Evolutionary conservation across 2,329 filamentous ascomycete species (phyloP), one percentile per base, ranked within the genome.

Genomic region (Colletotrichum zoysiae): DNA sequence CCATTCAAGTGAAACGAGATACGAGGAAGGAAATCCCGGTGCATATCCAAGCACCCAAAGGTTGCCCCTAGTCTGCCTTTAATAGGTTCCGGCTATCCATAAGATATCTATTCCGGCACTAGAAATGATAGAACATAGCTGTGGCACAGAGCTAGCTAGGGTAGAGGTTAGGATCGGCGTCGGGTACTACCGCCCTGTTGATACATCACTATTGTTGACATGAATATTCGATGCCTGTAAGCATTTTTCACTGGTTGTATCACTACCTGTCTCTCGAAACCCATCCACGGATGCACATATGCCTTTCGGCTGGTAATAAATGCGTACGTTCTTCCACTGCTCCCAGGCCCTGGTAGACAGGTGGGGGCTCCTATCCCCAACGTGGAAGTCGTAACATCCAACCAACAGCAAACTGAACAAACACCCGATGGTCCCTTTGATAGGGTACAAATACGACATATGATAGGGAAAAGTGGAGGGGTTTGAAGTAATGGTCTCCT

Each of bases 81-180:
- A 57, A 30, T 1, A 59, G 70, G 48, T 70, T 72, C 18, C 70
- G 40, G 12, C 70, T 55, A 20, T 60, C 57, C 16, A 70, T 53
- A 0, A 67, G 42, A 16, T 60, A 61, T 77, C 82, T 77, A n/a
- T 80, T 78, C 78, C 81, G 78, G 58, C 3, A 26, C 26, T 26
- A 26, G 26, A 26, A 26, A 26, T 26, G 3, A 26, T 26, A 26
- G 26, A 26, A 26, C 26, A 26, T 26, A 26, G 26, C 26, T 26
- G 26, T 26, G 26, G 26, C 26, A 26, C 26, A 26, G 26, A 26
- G 26, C 26, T 26, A 26, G 26, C 3, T 3, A 26, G 26, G 26
- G 26, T 26, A 26, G 26, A 26, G 26, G 26, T 26, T 26, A 26
- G 26, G 26, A 26, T 26, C 3, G 26, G 26, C 26, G 26, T 26